A percentile compares a stretch with the other conserved stretches of the same genome.
phyloP scores from a whole-genome alignment of 176 grass and related monocot species.

The Musa schizocarpa region DNA sequence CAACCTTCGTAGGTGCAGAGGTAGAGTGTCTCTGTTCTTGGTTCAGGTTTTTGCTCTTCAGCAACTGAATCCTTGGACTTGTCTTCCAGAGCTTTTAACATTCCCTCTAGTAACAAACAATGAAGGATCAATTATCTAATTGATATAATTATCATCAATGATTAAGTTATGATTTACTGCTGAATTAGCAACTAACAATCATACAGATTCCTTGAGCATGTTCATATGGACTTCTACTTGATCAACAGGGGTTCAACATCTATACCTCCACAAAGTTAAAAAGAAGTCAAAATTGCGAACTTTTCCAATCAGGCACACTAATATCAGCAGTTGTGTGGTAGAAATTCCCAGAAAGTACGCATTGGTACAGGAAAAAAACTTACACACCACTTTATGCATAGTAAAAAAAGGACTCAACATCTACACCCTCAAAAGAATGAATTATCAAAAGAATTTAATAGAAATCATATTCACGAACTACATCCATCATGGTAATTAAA shows the following conservation, averaged over 20 bases:
- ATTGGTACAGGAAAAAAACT: background rate
- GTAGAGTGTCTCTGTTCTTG: constrained; percentile 64
- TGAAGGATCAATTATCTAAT: background rate
- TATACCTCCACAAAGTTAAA: too few species aligned
- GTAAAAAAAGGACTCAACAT: background rate
- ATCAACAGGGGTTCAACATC: too few species aligned
- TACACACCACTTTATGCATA: background rate
- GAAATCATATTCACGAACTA: background rate
- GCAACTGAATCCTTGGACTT: constrained; percentile 12
- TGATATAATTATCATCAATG: background rate
- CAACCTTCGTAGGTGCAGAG: constrained; percentile 76
- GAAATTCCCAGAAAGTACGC: background rate
- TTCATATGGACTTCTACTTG: too few species aligned
- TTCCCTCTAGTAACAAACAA: constrained; percentile 38
- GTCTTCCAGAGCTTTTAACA: constrained; percentile 34
- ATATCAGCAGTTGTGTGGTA: background rate
- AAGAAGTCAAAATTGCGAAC: background rate
- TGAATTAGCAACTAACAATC: background rate
- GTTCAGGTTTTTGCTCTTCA: constrained; percentile 42
- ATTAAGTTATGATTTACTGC: background rate
- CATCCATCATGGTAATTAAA: background rate
- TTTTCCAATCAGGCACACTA: background rate
- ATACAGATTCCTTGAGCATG: background rate
- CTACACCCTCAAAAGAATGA: background rate
- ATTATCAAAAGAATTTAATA: background rate